Conservation (phyloP, 805 yeast genomes). For the Starmerella bacillaris region DNA sequence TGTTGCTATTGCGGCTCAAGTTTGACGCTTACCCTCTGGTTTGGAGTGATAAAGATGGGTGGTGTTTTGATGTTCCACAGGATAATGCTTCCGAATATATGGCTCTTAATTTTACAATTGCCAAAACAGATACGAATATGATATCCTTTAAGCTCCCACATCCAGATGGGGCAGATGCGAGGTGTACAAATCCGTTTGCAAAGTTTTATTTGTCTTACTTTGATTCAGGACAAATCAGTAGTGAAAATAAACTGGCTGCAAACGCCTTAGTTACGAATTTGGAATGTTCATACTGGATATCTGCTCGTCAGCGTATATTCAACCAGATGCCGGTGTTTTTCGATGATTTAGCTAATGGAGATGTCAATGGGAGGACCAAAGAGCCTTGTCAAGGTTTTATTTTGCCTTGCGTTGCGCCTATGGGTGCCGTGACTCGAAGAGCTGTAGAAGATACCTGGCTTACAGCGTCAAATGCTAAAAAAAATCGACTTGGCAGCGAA, state of each 20-base stretch:
- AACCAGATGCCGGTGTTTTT: constrained; percentile 68
- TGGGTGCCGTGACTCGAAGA: constrained; percentile 94
- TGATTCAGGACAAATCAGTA: constrained; percentile 54
- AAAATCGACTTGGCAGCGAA: constrained; percentile 76
- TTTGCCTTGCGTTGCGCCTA: constrained; percentile 64
- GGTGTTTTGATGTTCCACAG: constrained; percentile 58
- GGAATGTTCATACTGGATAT: constrained; percentile 80
- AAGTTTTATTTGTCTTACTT: constrained; percentile 55
- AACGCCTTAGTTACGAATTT: constrained; percentile 66
- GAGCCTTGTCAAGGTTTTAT: constrained; percentile 63
- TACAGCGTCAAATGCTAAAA: constrained; percentile 89
- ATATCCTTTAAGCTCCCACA: constrained; percentile 71
- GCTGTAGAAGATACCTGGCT: constrained; percentile 97
- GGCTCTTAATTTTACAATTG: constrained; percentile 24
- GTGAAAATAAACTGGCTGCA: constrained; percentile 53
- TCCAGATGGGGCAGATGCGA: constrained; percentile 56
- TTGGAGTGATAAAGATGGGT: constrained; percentile 67
- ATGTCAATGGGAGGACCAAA: neutral
- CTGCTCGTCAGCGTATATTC: constrained; percentile 67
- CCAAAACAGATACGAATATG: constrained; percentile 9
- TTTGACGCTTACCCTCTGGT: constrained; percentile 75
- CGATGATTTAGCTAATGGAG: constrained; percentile 9
- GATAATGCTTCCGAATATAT: constrained; percentile 20
- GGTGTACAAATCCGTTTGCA: constrained; percentile 62
- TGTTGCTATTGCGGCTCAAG: constrained; percentile 52